These are phyloP conservation scores for Termitomyces sp. DNA, from an alignment of 768 basidiomycete genomes.

Conservation along the genomic window DNA sequence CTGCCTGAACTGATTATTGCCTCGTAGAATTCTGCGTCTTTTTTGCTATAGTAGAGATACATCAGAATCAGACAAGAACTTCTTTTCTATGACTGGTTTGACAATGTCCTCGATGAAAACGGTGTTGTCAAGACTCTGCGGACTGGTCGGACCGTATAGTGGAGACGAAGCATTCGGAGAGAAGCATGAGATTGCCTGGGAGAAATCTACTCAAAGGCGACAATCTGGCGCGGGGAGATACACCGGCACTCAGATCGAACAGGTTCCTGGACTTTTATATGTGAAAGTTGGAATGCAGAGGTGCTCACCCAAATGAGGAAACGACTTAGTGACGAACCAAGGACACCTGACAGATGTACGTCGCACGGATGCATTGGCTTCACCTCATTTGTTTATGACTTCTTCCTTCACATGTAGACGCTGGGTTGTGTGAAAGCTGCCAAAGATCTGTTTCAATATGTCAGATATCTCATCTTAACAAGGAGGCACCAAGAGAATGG, in stretches of 20 bases:
- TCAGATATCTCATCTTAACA: background rate
- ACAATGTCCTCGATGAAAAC: background rate
- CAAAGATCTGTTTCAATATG: background rate
- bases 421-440: background rate
- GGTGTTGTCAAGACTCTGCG: background rate
- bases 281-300: background rate
- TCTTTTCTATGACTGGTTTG: background rate
- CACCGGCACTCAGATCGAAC: background rate
- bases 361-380: background rate
- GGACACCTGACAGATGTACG: background rate
- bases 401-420: slow-evolving; percentile 1
- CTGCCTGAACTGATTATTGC: background rate
- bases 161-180: background rate
- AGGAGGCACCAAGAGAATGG: background rate
- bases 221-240: background rate
- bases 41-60: background rate
- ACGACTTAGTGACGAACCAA: background rate
- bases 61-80: background rate
- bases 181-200: background rate
- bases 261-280: background rate
- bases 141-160: background rate
- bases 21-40: background rate
- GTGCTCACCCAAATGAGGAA: background rate
- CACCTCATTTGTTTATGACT: background rate
- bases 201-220: background rate